Conservation (phyloP, 371 early-diverging fungal species). For the Mortierella sp. region DNA sequence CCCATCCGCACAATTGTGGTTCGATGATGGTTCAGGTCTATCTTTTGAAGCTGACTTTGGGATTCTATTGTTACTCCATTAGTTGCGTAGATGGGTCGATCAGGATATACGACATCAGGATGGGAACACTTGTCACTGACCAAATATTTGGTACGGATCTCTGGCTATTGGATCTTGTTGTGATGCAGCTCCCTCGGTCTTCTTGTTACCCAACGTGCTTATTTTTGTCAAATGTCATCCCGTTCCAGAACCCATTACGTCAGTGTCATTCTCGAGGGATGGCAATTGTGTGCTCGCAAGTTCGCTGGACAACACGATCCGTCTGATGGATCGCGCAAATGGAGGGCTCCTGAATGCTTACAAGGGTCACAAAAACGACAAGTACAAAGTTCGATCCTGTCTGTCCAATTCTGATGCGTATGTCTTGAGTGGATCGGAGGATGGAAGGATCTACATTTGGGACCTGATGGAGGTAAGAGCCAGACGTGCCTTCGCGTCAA, state of each 20-base stretch:
- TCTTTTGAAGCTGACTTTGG: no score
- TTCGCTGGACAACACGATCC: slow-evolving; percentile 78
- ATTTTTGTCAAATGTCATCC: background rate
- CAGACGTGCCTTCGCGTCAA: no score
- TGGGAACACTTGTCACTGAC: slow-evolving; percentile 76
- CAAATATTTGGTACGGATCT: slow-evolving; percentile 70
- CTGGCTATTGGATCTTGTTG: background rate
- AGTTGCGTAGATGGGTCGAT: slow-evolving; percentile 87
- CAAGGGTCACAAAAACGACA: slow-evolving; percentile 81
- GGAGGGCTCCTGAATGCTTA: slow-evolving; percentile 83
- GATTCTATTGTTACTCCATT: background rate
- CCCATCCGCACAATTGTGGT: background rate
- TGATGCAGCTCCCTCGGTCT: background rate
- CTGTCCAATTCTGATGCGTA: slow-evolving; percentile 77
- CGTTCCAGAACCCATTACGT: slow-evolving; percentile 82
- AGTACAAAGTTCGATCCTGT: slow-evolving; percentile 78
- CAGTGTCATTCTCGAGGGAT: slow-evolving; percentile 76
- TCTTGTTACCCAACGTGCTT: background rate
- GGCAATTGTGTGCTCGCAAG: slow-evolving; percentile 81
- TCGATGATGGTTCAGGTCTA: background rate
- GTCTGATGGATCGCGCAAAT: slow-evolving; percentile 85
- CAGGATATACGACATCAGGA: slow-evolving; percentile 87
- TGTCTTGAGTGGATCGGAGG: slow-evolving; percentile 92
- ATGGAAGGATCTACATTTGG: slow-evolving; percentile 89
- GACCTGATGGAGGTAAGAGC: slow-evolving; percentile 75